Conservation (phyloP, 2,329 filamentous ascomycete genomes). For the Claviceps cyperi region DNA sequence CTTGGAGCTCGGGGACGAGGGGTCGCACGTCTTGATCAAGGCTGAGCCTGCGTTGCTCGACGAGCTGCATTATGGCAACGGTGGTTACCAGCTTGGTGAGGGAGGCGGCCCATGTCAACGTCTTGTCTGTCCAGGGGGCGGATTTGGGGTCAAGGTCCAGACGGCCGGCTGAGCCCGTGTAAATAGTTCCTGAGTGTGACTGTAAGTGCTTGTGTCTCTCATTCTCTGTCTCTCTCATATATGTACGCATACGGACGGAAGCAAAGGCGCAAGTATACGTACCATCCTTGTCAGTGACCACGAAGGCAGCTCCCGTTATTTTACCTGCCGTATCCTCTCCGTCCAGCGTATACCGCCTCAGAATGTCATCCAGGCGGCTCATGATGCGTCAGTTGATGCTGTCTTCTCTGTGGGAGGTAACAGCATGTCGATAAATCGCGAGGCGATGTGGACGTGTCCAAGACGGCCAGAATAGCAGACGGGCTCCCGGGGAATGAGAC, state of each 20-base stretch:
- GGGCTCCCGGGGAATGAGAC: too few species aligned
- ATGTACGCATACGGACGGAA: not conserved
- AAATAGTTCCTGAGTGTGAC: slow-evolving; percentile 16
- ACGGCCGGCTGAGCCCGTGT: slow-evolving; percentile 22
- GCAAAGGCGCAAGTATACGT: not conserved
- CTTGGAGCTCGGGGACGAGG: slow-evolving; percentile 19
- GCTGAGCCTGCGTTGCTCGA: slow-evolving; percentile 19
- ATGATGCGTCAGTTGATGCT: slow-evolving; percentile 7
- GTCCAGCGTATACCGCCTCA: slow-evolving; percentile 15
- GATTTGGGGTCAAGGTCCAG: slow-evolving; percentile 16
- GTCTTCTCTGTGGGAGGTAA: too few species aligned
- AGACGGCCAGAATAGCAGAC: too few species aligned
- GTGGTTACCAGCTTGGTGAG: slow-evolving; percentile 28
- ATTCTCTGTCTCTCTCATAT: too few species aligned
- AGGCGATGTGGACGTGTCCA: too few species aligned
- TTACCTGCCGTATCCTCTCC: slow-evolving; percentile 17
- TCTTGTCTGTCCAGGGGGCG: slow-evolving; percentile 15
- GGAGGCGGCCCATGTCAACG: slow-evolving; percentile 26
- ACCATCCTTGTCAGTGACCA: slow-evolving; percentile 20
- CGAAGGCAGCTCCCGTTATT: slow-evolving; percentile 23
- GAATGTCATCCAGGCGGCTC: slow-evolving; percentile 16
- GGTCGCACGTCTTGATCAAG: slow-evolving; percentile 24
- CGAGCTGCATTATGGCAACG: slow-evolving; percentile 24
- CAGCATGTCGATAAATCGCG: too few species aligned
- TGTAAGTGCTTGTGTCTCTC: too few species aligned